A percentile compares a stretch with the other conserved stretches of the same genome.
Conservation (phyloP, 345 rosid species). For the Populus pruinosa region DNA sequence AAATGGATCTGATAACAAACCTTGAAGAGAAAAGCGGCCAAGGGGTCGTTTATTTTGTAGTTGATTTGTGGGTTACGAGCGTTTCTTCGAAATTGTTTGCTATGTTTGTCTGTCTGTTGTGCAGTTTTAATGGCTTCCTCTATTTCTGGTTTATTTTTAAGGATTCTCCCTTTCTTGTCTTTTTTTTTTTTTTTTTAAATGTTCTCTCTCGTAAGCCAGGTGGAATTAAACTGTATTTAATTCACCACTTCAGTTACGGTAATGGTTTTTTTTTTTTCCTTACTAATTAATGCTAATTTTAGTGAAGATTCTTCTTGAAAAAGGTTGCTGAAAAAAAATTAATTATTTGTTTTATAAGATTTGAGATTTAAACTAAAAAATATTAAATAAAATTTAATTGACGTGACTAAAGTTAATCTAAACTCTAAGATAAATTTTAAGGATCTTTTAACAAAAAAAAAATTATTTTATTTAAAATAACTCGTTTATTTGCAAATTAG, state of each 20-base stretch:
- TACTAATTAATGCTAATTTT: neutral
- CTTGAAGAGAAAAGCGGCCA: neutral
- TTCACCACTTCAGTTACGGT: slow-evolving; percentile 8
- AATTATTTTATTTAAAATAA: too few species aligned
- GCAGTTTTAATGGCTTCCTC: neutral
- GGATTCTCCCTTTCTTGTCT: neutral
- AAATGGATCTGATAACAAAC: neutral
- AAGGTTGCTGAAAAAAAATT: neutral
- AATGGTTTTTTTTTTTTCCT: neutral
- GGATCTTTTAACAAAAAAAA: too few species aligned
- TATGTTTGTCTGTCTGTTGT: neutral
- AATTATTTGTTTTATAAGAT: neutral
- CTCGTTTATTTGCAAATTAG: too few species aligned
- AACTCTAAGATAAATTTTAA: too few species aligned
- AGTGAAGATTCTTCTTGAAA: neutral
- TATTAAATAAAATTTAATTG: too few species aligned
- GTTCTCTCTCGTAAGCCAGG: neutral
- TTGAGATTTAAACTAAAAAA: neutral
- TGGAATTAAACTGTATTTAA: slow-evolving; percentile 7
- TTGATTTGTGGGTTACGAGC: neutral
- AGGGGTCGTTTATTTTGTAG: neutral
- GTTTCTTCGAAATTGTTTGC: neutral
- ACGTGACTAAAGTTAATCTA: too few species aligned
- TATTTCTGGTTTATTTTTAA: neutral
- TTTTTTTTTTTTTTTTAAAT: neutral